Conservation (phyloP, 73 alveolate species). For the Paramecium sexaurelia region DNA sequence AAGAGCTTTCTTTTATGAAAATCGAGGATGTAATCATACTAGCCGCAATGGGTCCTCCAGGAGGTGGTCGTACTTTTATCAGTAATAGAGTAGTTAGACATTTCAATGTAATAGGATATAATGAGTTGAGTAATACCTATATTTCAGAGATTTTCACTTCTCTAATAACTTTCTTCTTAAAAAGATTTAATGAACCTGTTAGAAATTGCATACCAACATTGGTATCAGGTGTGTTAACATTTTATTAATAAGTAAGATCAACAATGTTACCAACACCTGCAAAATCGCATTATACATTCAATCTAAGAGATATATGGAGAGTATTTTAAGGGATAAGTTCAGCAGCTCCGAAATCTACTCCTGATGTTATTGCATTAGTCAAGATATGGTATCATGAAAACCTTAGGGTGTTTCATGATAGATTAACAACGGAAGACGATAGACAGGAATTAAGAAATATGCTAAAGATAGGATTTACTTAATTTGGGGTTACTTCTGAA, state of each 20-base stretch:
- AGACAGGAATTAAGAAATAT: slow-evolving; percentile 79
- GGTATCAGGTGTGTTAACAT: slow-evolving; percentile 80
- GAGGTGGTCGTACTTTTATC: slow-evolving; percentile 95
- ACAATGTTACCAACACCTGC: slow-evolving; percentile 99
- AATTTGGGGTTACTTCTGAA: slow-evolving; percentile 62
- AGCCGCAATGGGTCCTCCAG: slow-evolving; percentile 98
- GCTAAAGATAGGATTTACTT: slow-evolving; percentile 77
- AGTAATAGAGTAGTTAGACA: slow-evolving; percentile 98
- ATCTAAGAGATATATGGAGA: slow-evolving; percentile 98
- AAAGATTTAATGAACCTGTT: slow-evolving; percentile 78
- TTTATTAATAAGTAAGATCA: slow-evolving; percentile 90
- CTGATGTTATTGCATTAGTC: slow-evolving; percentile 80
- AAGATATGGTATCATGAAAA: slow-evolving; percentile 99
- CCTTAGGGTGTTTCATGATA: slow-evolving; percentile 94
- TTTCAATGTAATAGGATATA: slow-evolving; percentile 92
- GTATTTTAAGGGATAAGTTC: slow-evolving; percentile 74
- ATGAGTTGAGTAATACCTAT: slow-evolving; percentile 92
- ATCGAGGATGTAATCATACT: slow-evolving; percentile 85
- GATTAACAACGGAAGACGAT: slow-evolving; percentile 93
- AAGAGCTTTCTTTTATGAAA: slow-evolving; percentile 81
- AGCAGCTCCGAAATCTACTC: slow-evolving; percentile 62
- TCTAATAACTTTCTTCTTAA: slow-evolving; percentile 50
- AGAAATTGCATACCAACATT: slow-evolving; percentile 66
- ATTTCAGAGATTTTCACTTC: slow-evolving; percentile 89
- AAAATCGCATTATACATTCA: slow-evolving; percentile 99